phyloP scores from a whole-genome alignment of 2,329 filamentous ascomycete species.

The Trematosphaeria pertusa region DNA sequence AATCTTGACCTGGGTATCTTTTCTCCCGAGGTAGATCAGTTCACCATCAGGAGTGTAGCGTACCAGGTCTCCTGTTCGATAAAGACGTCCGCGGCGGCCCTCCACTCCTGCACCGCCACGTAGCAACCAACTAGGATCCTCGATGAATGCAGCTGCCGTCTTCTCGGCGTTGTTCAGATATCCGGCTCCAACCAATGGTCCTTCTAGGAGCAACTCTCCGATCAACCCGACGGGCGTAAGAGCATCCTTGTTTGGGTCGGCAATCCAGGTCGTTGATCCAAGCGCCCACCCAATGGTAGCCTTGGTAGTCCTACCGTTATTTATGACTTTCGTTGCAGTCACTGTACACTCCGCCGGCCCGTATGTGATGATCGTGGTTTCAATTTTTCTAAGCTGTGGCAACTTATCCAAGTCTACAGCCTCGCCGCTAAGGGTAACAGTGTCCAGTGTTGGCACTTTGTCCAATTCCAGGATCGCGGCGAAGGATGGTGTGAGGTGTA shows the following conservation, averaged over 20 bases:
- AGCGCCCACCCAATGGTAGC: conserved; percentile 51
- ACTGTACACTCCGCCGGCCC: conserved; percentile 19
- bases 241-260: conserved; percentile 5
- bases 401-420: too few relatives aligned
- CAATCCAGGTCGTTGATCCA: conserved; percentile 61
- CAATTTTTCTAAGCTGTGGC: too few relatives aligned
- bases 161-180: conserved; percentile 27
- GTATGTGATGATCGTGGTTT: too few relatives aligned
- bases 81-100: conserved; percentile 9
- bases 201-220: conserved; percentile 63
- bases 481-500: conserved; percentile 12
- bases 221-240: conserved; percentile 18
- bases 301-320: conserved; percentile 8
- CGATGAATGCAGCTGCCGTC: conserved; percentile 24
- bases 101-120: neutral
- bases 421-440: conserved; percentile 11
- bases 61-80: conserved; percentile 33
- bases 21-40: conserved; percentile 24
- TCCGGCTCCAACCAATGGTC: conserved; percentile 49
- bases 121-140: conserved; percentile 14
- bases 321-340: conserved; percentile 9
- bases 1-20: conserved; percentile 32
- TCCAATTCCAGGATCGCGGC: conserved; percentile 2
- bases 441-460: conserved; percentile 1
- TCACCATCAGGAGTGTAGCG: conserved; percentile 18